Evolutionary conservation across 2,329 filamentous ascomycete species (phyloP).

Genomic region (Colletotrichum abscissum): DNA sequence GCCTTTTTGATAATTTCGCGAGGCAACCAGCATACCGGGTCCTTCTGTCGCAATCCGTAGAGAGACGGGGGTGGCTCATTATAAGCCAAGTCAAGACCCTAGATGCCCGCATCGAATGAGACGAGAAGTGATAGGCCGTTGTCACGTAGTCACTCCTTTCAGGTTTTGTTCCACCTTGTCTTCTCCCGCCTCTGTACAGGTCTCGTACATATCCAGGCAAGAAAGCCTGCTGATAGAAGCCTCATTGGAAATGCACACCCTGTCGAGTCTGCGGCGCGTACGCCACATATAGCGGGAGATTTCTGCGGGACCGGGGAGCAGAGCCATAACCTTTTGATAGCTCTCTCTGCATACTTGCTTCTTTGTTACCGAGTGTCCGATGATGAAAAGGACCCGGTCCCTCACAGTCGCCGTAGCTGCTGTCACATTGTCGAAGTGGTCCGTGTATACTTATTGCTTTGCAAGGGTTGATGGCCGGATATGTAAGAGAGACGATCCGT

Average conservation of each 20-base stretch:
- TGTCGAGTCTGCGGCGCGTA: not conserved
- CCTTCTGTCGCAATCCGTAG: slow-evolving; percentile 2
- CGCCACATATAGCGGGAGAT: not conserved
- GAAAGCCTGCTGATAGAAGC: not conserved
- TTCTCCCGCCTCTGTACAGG: not conserved
- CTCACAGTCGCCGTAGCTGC: not conserved
- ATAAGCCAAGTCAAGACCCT: not conserved
- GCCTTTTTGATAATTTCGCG: slow-evolving; percentile 22
- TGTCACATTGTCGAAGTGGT: not conserved
- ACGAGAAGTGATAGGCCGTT: slow-evolving; percentile 26
- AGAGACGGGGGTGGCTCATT: slow-evolving; percentile 10
- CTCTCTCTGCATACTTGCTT: not conserved
- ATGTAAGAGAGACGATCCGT: slow-evolving; percentile 9
- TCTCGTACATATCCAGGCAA: not conserved
- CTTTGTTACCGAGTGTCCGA: not conserved
- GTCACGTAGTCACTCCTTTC: slow-evolving; percentile 14
- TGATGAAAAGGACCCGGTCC: not conserved
- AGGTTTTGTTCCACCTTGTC: not conserved
- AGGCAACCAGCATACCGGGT: slow-evolving; percentile 23
- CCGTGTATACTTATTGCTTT: not conserved
- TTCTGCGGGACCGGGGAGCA: not conserved
- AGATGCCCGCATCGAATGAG: slow-evolving; percentile 10
- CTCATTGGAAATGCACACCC: not conserved
- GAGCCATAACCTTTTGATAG: not conserved
- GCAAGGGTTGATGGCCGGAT: not conserved